These are phyloP conservation scores for Penicillium arizonense DNA, from an alignment of 495 filamentous ascomycete genomes.

Conservation along the genomic window DNA sequence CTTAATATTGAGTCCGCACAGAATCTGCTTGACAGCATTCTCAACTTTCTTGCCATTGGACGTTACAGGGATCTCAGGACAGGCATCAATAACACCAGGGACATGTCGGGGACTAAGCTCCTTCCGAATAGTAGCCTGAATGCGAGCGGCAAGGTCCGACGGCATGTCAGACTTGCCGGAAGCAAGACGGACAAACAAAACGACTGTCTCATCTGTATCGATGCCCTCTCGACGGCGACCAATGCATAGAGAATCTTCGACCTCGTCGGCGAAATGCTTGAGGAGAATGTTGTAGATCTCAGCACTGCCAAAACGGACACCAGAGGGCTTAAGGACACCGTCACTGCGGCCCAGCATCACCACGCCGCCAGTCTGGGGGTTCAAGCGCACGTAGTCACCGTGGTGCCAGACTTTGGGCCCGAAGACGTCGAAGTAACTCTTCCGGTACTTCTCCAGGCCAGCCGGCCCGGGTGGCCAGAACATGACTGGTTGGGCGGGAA, in stretches of 20 bases:
- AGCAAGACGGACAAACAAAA: conserved; percentile 79
- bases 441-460: conserved; percentile 72
- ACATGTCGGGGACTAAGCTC: conserved; percentile 86
- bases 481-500: conserved; percentile 84
- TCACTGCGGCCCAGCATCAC: conserved; percentile 88
- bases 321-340: conserved; percentile 84
- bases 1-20: conserved; percentile 83
- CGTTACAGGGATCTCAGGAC: conserved; percentile 80
- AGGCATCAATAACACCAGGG: conserved; percentile 75
- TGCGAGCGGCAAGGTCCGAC: conserved; percentile 50
- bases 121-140: conserved; percentile 62
- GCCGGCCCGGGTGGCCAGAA: conserved; percentile 71
- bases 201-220: conserved; percentile 81
- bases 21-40: conserved; percentile 88
- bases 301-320: conserved; percentile 82
- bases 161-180: conserved; percentile 19
- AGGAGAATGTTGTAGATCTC: conserved; percentile 94
- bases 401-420: conserved; percentile 79
- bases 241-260: conserved; percentile 84
- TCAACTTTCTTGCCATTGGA: conserved; percentile 95
- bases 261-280: conserved; percentile 69
- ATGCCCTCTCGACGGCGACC: conserved; percentile 64
- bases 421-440: conserved; percentile 87
- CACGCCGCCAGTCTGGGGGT: conserved; percentile 70
- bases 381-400: conserved; percentile 85